Evolutionary conservation across 192 early-diverging fungal species (phyloP).

Genomic region (Chytriomyces hyalinus): DNA sequence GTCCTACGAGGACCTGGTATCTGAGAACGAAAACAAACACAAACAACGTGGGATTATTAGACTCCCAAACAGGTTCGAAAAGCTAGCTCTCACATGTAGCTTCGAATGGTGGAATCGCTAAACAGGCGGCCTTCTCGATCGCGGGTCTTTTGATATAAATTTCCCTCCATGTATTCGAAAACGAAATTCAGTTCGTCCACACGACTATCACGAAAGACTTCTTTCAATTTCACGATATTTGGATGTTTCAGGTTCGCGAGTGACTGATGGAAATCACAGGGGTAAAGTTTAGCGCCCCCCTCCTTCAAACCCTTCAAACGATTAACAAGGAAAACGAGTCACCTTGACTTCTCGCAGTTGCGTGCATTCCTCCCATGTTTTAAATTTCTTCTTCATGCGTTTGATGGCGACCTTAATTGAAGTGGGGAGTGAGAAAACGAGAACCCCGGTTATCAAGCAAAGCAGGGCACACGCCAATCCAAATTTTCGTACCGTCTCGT

Average conservation of each 20-base stretch:
- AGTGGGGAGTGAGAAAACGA: too few relatives aligned
- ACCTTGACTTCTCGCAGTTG: conserved; percentile 83
- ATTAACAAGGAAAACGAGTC: conserved; percentile 1
- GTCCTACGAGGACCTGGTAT: conserved; percentile 83
- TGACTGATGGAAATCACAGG: conserved; percentile 48
- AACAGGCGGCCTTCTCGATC: conserved; percentile 70
- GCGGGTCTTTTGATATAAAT: conserved; percentile 89
- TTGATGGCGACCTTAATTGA: conserved; percentile 81
- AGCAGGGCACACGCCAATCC: background rate
- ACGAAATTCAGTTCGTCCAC: conserved; percentile 91
- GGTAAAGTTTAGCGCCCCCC: background rate
- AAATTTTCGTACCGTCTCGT: conserved; percentile 62
- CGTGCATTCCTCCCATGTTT: conserved; percentile 70
- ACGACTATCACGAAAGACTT: conserved; percentile 73
- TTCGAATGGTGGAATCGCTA: conserved; percentile 69
- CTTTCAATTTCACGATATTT: conserved; percentile 84
- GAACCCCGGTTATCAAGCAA: background rate
- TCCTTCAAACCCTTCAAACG: background rate
- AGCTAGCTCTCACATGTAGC: conserved; percentile 69
- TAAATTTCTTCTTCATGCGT: conserved; percentile 85
- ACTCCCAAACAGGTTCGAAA: background rate
- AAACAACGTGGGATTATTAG: conserved; percentile 17
- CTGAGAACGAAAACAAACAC: conserved; percentile 45
- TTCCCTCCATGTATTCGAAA: conserved; percentile 95
- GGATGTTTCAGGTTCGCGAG: conserved; percentile 78